Conservation (phyloP, 129 eudicot genomes). For the Ambrosia trifida region DNA sequence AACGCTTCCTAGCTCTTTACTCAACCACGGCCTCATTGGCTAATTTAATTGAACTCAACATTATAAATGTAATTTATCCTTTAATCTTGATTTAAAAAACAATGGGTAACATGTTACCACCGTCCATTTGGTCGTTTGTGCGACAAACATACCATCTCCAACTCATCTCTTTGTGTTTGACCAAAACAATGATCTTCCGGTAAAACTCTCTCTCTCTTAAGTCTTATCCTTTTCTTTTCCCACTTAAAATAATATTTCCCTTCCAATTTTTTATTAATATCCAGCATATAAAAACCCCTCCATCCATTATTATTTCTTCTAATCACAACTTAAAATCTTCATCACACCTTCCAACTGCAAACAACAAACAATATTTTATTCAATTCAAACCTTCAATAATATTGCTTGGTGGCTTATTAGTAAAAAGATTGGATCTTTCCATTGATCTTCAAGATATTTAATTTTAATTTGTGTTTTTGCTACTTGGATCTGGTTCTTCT, state of each 20-base stretch:
- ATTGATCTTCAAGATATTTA: not conserved
- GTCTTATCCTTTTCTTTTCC: too few species aligned
- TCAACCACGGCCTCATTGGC: too few species aligned
- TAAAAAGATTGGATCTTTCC: conserved; percentile 30
- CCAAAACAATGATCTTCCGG: not conserved
- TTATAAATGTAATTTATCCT: too few species aligned
- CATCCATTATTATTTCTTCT: not conserved
- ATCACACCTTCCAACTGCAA: not conserved
- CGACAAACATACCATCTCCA: not conserved
- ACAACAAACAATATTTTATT: conserved; percentile 4
- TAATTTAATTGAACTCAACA: too few species aligned
- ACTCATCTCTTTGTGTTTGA: not conserved
- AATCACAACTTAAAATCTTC: not conserved
- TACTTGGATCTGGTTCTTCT: conserved; percentile 36
- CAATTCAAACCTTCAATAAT: conserved; percentile 13
- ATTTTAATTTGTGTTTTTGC: conserved; percentile 22
- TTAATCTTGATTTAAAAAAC: too few species aligned
- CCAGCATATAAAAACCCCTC: not conserved
- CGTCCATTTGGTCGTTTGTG: not conserved
- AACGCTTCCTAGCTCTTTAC: too few species aligned
- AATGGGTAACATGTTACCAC: not conserved
- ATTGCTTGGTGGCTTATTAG: conserved; percentile 27
- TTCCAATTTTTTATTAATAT: not conserved
- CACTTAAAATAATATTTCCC: too few species aligned
- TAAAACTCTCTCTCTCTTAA: too few species aligned